phyloP scores from a whole-genome alignment of 352 stramenopile species.

The Pythium aristosporum region DNA sequence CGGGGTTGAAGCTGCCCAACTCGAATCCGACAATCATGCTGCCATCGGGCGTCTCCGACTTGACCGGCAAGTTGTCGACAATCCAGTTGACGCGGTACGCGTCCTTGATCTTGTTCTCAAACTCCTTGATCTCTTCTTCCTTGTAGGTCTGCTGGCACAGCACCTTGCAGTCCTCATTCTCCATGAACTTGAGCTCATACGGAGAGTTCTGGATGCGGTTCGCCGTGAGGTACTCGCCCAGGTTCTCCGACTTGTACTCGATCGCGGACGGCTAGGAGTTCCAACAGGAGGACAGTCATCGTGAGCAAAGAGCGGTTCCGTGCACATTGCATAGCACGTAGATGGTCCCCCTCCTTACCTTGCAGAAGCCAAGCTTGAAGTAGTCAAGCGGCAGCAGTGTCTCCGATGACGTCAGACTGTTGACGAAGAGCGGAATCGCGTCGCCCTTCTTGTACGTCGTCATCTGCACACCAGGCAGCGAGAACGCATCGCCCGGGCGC shows the following conservation, averaged over 20 bases:
- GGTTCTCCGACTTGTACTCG: slow-evolving; percentile 97
- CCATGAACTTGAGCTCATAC: slow-evolving; percentile 94
- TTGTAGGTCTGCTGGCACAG: slow-evolving; percentile 88
- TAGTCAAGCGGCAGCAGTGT: slow-evolving; percentile 97
- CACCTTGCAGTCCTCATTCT: slow-evolving; percentile 66
- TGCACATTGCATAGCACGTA: no score
- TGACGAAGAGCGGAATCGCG: slow-evolving; percentile 90
- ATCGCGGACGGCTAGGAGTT: slow-evolving; percentile 70
- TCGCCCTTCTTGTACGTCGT: slow-evolving; percentile 87
- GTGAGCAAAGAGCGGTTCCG: no score
- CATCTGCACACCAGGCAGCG: slow-evolving; percentile 86
- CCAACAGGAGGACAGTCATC: no score
- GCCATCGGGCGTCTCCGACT: slow-evolving; percentile 64
- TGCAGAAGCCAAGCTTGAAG: slow-evolving; percentile 97
- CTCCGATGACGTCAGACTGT: slow-evolving; percentile 94
- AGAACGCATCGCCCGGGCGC: slow-evolving; percentile 43
- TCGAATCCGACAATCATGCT: slow-evolving; percentile 82
- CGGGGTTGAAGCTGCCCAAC: slow-evolving; percentile 87
- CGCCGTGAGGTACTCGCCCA: slow-evolving; percentile 98
- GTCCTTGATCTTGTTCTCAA: slow-evolving; percentile 94
- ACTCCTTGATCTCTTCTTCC: slow-evolving; percentile 89
- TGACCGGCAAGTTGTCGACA: slow-evolving; percentile 97
- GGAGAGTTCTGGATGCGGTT: slow-evolving; percentile 99
- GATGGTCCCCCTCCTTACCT: slow-evolving; percentile 35
- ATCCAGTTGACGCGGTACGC: slow-evolving; percentile 99